Conservation (phyloP, 345 rosid species). For the Pseudoturritis turrita region DNA sequence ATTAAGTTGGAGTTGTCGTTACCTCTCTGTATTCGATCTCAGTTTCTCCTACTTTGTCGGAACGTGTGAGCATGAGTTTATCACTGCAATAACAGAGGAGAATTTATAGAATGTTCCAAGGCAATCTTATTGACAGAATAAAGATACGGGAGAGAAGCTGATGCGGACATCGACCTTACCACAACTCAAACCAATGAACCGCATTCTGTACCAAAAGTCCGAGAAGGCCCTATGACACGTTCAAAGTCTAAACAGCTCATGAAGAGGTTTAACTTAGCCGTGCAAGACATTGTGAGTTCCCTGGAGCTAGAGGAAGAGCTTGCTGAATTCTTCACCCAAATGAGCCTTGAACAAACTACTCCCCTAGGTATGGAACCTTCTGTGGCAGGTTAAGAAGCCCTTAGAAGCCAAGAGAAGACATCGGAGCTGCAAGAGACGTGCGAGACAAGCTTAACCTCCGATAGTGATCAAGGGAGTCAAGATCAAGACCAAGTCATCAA, state of each 20-base stretch:
- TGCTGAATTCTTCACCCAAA: no score
- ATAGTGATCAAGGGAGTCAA: no score
- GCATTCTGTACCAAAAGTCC: background rate
- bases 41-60: constrained; percentile 86
- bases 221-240: background rate
- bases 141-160: background rate
- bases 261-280: no score
- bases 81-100: constrained; percentile 47
- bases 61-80: constrained; percentile 86
- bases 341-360: no score
- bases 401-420: no score
- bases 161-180: background rate
- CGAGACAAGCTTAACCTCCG: no score
- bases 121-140: background rate
- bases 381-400: no score
- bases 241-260: background rate
- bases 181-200: background rate
- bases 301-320: no score
- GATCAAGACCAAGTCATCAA: no score
- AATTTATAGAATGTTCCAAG: background rate
- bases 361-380: no score
- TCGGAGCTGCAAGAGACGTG: no score
- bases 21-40: constrained; percentile 86
- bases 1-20: constrained; percentile 25
- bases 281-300: no score